Base-by-base conservation (phyloP, 192 early-diverging fungal species). In the Podila minutissima region DNA sequence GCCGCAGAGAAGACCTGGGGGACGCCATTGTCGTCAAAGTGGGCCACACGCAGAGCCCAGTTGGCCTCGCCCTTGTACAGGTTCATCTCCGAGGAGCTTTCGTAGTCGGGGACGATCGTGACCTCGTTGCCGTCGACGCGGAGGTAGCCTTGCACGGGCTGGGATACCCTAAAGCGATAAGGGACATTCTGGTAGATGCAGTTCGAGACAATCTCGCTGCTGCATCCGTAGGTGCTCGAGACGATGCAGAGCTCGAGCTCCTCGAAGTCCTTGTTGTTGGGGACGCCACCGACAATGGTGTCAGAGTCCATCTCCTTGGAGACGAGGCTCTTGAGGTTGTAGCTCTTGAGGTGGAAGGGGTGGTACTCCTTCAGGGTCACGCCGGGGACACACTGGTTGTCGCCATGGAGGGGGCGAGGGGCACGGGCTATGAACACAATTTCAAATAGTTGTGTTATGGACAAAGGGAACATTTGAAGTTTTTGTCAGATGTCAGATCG, bases 11-110 rank as follows among this genome's bases (percentile, higher is more conserved):
- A 65, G 28, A 64, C 64, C 20, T 26, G 22, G 59, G 15, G 29
- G 0, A 8, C 6, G 1, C 4, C 4, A 2, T 61, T 26, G 59
- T 12, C 19, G 13, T 62, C 24, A 48, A 62, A 12, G 17, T 70
- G 26, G 15, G 69, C 59, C 8, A 70, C 28, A 32, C 69, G 59
- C 59, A 70, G 60, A 5, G 59, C 69, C 68, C 69, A 70, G 31
- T 59, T 59, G 4, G 22, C 29, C 59, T 70, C 41, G 3, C 15
- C 69, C 37, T 59, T 69, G 67, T 61, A 61, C 20, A 61, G 31
- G 59, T 11, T 61, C 59, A 61, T 5, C 3, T 9, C 5, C 9
- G 59, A 31, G 19, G 59, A 32, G 4, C 33, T 31, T 0, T 31
- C 2, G 29, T 32, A 61, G 31, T 3, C 3, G 2, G 1, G 3